Conservation (phyloP, 1,284 basidiomycete genomes). For the Sanghuangporus baumii region DNA sequence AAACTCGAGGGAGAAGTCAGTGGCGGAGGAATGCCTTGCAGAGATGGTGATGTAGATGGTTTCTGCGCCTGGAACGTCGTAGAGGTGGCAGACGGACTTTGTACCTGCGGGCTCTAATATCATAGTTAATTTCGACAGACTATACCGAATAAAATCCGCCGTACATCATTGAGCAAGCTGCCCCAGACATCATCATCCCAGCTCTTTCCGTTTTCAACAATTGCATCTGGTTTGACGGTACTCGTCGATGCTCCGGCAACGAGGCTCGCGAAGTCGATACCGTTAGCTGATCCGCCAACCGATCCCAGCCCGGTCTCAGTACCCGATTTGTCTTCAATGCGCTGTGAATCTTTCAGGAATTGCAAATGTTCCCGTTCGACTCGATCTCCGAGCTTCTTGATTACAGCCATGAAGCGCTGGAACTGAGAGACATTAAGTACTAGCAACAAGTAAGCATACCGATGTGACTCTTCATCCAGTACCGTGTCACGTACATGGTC, state of each 20-base stretch:
- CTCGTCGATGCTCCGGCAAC: slow-evolving; percentile 48
- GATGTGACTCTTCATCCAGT: slow-evolving; percentile 5
- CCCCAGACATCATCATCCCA: slow-evolving; percentile 83
- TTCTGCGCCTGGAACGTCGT: slow-evolving; percentile 20
- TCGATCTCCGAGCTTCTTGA: slow-evolving; percentile 67
- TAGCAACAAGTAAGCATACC: slow-evolving; percentile 25
- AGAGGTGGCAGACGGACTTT: slow-evolving; percentile 20
- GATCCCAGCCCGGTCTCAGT: slow-evolving; percentile 28
- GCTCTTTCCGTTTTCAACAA: slow-evolving; percentile 34
- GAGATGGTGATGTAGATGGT: slow-evolving; percentile 13
- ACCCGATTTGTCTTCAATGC: slow-evolving; percentile 73
- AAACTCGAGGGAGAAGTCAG: slow-evolving; percentile 19
- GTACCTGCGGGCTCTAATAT: slow-evolving; percentile 17
- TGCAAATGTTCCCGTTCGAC: slow-evolving; percentile 85
- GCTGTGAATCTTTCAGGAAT: slow-evolving; percentile 77
- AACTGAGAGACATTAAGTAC: slow-evolving; percentile 92
- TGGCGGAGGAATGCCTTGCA: slow-evolving; percentile 17
- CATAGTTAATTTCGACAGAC: neutral
- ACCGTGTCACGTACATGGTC: slow-evolving; percentile 63
- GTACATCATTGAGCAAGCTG: slow-evolving; percentile 55
- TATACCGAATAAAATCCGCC: neutral
- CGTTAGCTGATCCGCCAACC: slow-evolving; percentile 28
- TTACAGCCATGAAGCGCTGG: slow-evolving; percentile 80
- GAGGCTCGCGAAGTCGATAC: slow-evolving; percentile 65
- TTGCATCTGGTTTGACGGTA: slow-evolving; percentile 41